Conservation (phyloP, 352 stramenopile species). For the Phytophthora chlamydospora region DNA sequence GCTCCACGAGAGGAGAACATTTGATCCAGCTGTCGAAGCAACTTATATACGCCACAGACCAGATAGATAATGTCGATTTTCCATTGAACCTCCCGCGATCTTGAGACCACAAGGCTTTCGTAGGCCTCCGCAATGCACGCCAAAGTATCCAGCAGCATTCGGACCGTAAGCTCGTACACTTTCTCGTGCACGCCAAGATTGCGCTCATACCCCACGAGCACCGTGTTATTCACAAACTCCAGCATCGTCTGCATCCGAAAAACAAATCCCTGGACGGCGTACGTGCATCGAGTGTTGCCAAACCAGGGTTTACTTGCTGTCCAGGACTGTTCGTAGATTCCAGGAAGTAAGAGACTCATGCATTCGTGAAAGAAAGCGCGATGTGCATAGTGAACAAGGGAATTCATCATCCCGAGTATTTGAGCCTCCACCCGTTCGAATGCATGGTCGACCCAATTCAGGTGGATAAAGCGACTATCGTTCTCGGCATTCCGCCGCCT, state of each 20-base stretch:
- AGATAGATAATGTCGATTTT: constrained; percentile 82
- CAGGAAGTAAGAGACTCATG: constrained; percentile 45
- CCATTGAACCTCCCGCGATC: constrained; percentile 54
- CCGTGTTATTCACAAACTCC: constrained; percentile 42
- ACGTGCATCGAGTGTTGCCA: constrained; percentile 59
- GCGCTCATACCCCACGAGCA: constrained; percentile 57
- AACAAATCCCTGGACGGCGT: constrained; percentile 61
- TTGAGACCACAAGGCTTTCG: constrained; percentile 51
- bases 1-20: constrained; percentile 47
- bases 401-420: constrained; percentile 55
- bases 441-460: constrained; percentile 67
- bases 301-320: constrained; percentile 64
- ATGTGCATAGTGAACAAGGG: constrained; percentile 59
- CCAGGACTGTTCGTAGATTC: constrained; percentile 70
- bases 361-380: constrained; percentile 69
- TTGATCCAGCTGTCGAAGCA: constrained; percentile 56
- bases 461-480: constrained; percentile 46
- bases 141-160: constrained; percentile 58
- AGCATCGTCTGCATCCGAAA: constrained; percentile 56
- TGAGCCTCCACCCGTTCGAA: constrained; percentile 67
- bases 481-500: constrained; percentile 20
- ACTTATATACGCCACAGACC: constrained; percentile 57
- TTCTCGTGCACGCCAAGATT: constrained; percentile 70
- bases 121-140: constrained; percentile 53
- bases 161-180: constrained; percentile 54